Evolutionary conservation across 1,284 basidiomycete species (phyloP), one percentile per base, ranked within the genome.

Genomic region (Ceratobasidium sp.): DNA sequence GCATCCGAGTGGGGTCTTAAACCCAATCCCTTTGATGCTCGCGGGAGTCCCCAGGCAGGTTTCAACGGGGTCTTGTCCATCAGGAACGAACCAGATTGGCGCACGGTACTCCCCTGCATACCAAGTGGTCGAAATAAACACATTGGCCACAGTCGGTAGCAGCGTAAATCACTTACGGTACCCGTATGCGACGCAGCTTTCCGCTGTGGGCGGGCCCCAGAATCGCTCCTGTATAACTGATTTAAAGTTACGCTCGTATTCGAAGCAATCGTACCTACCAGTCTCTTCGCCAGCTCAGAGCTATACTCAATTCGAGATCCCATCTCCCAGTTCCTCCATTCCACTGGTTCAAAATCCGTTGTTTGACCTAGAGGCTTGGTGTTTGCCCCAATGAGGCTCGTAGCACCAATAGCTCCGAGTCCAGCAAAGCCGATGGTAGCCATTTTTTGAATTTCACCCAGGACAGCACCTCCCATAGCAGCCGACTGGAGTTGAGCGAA

Each of bases 401-500:
- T 66, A n/a, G 28, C 63, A 58, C 46, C 55, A 28, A 39, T 28
- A 26, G 33, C 53, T 4, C 56, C 26, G 18, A 75, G 60, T 12
- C 44, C 58, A 53, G 72, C 58, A 51, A 64, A 61, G 12, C 60
- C 72, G 26, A 46, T 12, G 26, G 20, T 58, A 20, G 73, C 63
- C 26, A 76, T 53, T 49, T 61, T 66, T 20, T 76, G 28, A 33
- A 76, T 51, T 39, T 76, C 63, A n/a, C 2, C n/a, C 46, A 76
- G 18, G n/a, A 20, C 33, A 12, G 63, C 73, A 20, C 73, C 73
- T n/a, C 73, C 46, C 73, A 76, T 76, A 10, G 73, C 73, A 28
- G 73, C 73, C 10, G 73, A 76, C 28, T 76, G 73, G 26, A 76
- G 73, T 18, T 58, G 61, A 7, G 73, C 61, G 33, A 76, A 76